Evolutionary conservation across 257 asterid genomes (phyloP).

Genomic region (Striga asiatica): DNA sequence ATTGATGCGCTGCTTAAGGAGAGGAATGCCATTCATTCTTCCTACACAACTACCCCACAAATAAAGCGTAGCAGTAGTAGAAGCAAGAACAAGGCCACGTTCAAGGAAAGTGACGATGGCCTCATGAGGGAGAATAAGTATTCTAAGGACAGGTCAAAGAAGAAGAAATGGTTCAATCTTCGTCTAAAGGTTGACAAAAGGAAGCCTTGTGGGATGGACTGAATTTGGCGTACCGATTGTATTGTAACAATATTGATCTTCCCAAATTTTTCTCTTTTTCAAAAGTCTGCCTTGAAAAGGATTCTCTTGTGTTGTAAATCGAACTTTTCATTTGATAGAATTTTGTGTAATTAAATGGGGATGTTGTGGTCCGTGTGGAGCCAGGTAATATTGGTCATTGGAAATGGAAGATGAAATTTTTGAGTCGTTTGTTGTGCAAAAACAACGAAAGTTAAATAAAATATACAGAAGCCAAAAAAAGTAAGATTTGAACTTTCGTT

Average conservation of each 20-base stretch:
- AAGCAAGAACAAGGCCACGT: conserved; percentile 43
- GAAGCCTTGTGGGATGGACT: conserved; percentile 62
- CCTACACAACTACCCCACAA: conserved; percentile 50
- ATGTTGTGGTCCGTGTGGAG: background rate
- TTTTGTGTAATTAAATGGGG: conserved; percentile 6
- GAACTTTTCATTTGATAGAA: conserved; percentile 24
- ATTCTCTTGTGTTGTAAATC: conserved; percentile 37
- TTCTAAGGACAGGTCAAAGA: conserved; percentile 54
- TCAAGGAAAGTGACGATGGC: conserved; percentile 52
- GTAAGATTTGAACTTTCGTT: no score
- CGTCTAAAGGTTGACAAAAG: conserved; percentile 76
- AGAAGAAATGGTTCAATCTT: conserved; percentile 79
- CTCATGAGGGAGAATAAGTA: conserved; percentile 43
- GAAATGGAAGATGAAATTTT: no score
- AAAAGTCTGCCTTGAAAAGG: background rate
- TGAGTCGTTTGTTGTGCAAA: no score
- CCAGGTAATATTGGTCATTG: conserved; percentile 6
- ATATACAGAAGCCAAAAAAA: no score
- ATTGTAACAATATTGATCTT: conserved; percentile 20
- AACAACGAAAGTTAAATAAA: no score
- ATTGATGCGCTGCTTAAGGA: conserved; percentile 90
- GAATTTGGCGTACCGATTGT: conserved; percentile 2
- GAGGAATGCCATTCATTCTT: conserved; percentile 76
- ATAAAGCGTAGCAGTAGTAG: conserved; percentile 65
- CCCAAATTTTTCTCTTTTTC: background rate